Evolutionary conservation across 1,284 basidiomycete genomes (phyloP).

Genomic region (Microbotryomycetes sp.): DNA sequence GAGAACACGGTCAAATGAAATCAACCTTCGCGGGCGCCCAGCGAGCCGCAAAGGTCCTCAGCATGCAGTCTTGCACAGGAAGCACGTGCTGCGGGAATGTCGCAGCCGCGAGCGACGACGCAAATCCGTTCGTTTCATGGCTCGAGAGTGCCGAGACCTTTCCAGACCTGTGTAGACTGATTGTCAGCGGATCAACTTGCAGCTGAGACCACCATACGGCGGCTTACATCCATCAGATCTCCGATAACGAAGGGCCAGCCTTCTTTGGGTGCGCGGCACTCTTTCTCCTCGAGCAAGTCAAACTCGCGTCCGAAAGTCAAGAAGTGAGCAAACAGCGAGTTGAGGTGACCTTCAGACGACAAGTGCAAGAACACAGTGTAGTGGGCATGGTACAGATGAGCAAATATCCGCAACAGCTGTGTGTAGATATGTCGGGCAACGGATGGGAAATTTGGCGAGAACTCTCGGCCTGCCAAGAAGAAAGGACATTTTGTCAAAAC

Average conservation of each 20-base stretch:
- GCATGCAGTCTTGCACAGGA: no score
- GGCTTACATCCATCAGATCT: conserved; percentile 36
- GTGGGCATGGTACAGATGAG: conserved; percentile 95
- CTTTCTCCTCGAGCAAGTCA: conserved; percentile 62
- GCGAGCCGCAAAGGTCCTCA: no score
- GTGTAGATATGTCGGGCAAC: conserved; percentile 96
- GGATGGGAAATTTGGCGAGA: conserved; percentile 78
- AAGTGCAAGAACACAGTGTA: conserved; percentile 85
- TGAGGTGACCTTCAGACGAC: conserved; percentile 92
- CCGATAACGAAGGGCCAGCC: conserved; percentile 38
- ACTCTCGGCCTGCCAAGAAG: conserved; percentile 64
- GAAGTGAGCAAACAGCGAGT: conserved; percentile 96
- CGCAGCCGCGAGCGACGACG: no score
- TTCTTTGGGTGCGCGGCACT: conserved; percentile 56
- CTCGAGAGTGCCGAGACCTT: conserved; percentile 29
- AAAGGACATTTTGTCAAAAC: no score
- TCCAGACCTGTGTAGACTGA: conserved; percentile 23
- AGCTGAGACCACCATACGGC: background rate
- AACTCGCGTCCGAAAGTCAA: conserved; percentile 77
- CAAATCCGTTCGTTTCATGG: no score
- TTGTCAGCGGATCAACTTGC: no score
- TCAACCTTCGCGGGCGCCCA: no score
- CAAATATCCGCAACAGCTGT: conserved; percentile 92
- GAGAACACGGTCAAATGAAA: no score
- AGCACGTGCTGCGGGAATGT: no score